Evolutionary conservation across 2,329 filamentous ascomycete genomes (phyloP).

Genomic region (Cadophora sp.): DNA sequence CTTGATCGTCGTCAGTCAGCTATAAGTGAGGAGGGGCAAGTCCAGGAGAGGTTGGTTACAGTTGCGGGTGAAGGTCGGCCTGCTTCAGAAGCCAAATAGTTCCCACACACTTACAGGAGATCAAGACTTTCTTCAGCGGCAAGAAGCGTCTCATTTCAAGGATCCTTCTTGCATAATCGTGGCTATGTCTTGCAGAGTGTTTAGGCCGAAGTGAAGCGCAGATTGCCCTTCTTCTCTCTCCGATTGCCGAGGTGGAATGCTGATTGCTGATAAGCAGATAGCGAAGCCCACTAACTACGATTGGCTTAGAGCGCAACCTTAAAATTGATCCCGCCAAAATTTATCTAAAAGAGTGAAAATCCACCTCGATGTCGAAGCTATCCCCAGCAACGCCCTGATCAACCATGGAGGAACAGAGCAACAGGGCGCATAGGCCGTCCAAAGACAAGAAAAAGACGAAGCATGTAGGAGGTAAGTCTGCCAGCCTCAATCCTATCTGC

Average conservation of each 20-base stretch:
- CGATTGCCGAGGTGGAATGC: constrained; percentile 12
- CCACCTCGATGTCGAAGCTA: constrained; percentile 15
- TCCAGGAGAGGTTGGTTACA: too few species aligned
- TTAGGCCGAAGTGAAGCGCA: constrained; percentile 24
- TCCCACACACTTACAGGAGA: too few species aligned
- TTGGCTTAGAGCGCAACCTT: constrained; percentile 9
- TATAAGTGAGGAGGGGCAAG: too few species aligned
- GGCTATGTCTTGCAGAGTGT: not conserved
- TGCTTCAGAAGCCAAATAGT: constrained; percentile 19
- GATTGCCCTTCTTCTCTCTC: not conserved
- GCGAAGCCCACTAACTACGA: constrained; percentile 9
- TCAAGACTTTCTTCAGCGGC: too few species aligned
- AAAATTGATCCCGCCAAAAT: constrained; percentile 28
- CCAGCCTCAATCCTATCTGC: not conserved
- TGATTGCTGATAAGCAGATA: constrained; percentile 28
- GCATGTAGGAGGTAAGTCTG: constrained; percentile 62
- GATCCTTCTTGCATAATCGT: too few species aligned
- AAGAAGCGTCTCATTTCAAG: too few species aligned
- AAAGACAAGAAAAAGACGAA: constrained; percentile 96
- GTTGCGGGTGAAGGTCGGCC: constrained; percentile 26
- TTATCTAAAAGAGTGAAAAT: constrained; percentile 20
- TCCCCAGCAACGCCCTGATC: not conserved
- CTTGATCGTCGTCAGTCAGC: too few species aligned
- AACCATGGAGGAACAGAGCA: constrained; percentile 79
- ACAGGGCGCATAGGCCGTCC: constrained; percentile 83